These are phyloP conservation scores for Globisporangium paroecandrum DNA, from an alignment of 352 stramenopile species.

Conservation along the genomic window DNA sequence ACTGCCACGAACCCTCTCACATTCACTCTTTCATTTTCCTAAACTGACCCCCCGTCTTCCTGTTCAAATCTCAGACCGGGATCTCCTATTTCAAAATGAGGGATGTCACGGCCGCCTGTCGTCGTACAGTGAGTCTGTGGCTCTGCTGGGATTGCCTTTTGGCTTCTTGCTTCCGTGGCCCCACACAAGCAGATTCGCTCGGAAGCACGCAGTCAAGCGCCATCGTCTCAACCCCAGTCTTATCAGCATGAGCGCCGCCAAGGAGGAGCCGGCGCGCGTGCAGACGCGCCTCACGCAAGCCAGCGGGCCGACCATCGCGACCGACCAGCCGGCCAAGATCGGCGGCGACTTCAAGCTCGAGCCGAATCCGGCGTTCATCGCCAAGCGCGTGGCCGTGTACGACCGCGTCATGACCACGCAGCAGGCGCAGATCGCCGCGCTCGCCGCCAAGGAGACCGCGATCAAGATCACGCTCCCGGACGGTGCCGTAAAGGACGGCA, in stretches of 20 bases:
- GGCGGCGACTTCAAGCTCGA: constrained; percentile 75
- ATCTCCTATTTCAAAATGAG: not conserved
- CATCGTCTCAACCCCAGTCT: not conserved
- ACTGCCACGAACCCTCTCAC: not conserved
- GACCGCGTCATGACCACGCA: constrained; percentile 78
- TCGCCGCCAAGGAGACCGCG: constrained; percentile 78
- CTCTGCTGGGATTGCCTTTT: not conserved
- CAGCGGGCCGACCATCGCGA: constrained; percentile 65
- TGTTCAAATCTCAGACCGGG: not conserved
- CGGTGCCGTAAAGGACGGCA: constrained; percentile 89
- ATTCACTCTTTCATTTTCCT: not conserved
- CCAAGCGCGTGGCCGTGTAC: constrained; percentile 79
- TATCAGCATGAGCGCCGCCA: constrained; percentile 12
- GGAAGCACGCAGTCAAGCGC: not conserved
- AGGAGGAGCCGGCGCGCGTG: constrained; percentile 42
- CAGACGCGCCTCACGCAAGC: constrained; percentile 80
- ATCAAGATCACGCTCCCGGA: constrained; percentile 98
- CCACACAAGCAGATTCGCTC: constrained; percentile 2
- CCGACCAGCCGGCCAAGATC: constrained; percentile 62
- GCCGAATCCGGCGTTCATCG: constrained; percentile 83
- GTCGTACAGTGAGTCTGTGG: constrained; percentile 1
- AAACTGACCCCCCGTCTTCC: not conserved
- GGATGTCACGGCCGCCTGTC: not conserved
- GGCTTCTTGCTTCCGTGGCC: not conserved
- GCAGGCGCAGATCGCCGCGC: constrained; percentile 60